A percentile compares a stretch with the other conserved stretches of the same genome.
Evolutionary conservation across 2,329 filamentous ascomycete genomes (phyloP).

Genomic region (Dactylellina parvicollis): DNA sequence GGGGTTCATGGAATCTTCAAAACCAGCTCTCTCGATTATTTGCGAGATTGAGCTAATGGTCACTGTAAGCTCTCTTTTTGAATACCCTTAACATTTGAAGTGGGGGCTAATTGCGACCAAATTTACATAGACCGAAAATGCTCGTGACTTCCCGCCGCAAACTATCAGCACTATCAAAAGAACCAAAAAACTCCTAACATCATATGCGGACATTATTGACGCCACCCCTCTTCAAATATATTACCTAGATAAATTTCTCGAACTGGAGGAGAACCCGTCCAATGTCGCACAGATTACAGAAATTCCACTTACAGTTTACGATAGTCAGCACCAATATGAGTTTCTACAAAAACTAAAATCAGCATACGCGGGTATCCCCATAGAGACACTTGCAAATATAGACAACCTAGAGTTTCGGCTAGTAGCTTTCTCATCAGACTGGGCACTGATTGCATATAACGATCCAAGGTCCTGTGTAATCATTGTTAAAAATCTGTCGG

Average conservation of each 20-base stretch:
- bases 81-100: too few species aligned
- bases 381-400: background rate
- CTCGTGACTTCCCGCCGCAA: too few species aligned
- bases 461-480: background rate
- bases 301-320: background rate
- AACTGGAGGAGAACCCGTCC: too few species aligned
- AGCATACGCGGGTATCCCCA: background rate
- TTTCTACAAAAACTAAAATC: background rate
- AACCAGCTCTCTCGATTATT: too few species aligned
- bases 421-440: slow-evolving; percentile 1
- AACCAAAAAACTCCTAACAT: background rate
- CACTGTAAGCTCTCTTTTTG: too few species aligned
- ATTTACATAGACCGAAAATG: too few species aligned
- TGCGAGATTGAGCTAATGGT: too few species aligned
- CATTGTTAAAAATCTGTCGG: background rate
- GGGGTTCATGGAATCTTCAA: too few species aligned
- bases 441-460: background rate
- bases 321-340: background rate
- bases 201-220: background rate
- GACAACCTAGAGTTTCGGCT: background rate
- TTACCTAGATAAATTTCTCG: background rate
- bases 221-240: background rate
- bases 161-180: background rate
- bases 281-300: too few species aligned
- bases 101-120: too few species aligned